These are phyloP conservation scores for Chlamydomonas eustigma DNA, from an alignment of 139 green algal species.

Conservation along the genomic window DNA sequence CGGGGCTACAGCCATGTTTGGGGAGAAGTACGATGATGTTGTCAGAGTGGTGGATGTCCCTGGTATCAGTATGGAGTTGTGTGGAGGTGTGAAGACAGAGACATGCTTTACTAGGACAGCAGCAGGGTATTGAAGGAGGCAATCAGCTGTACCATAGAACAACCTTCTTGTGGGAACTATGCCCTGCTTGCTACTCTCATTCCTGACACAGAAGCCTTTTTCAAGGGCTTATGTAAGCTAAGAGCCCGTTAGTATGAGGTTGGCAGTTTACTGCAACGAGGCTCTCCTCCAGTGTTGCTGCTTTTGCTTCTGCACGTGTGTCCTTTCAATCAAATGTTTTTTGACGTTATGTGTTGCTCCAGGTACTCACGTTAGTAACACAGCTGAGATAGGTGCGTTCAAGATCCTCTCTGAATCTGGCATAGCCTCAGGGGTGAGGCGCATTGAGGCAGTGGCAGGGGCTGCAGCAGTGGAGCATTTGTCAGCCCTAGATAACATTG, in stretches of 20 bases:
- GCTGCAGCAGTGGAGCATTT: conserved; percentile 73
- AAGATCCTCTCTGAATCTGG: conserved; percentile 77
- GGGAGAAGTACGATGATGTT: conserved; percentile 88
- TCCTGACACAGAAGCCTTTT: too few relatives aligned
- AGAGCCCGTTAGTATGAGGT: too few relatives aligned
- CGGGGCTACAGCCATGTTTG: conserved; percentile 90
- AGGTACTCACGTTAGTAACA: conserved; percentile 54
- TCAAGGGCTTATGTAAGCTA: too few relatives aligned
- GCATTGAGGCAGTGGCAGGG: conserved; percentile 87
- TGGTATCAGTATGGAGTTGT: conserved; percentile 86
- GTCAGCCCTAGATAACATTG: conserved; percentile 55
- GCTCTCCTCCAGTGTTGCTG: too few relatives aligned
- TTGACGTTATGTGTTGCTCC: too few relatives aligned
- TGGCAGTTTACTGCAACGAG: too few relatives aligned
- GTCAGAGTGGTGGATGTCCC: conserved; percentile 84
- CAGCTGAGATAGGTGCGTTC: conserved; percentile 67
- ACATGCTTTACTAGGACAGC: conserved; percentile 50
- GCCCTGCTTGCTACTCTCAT: too few relatives aligned
- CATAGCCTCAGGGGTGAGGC: conserved; percentile 80
- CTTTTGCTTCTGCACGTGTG: too few relatives aligned
- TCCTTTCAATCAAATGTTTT: too few relatives aligned
- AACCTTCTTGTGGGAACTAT: too few relatives aligned
- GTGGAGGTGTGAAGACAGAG: conserved; percentile 52
- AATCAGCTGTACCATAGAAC: too few relatives aligned
- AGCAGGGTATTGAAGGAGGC: too few relatives aligned